phyloP scores from a whole-genome alignment of 768 basidiomycete species.

The Boletus subcaerulescens region DNA sequence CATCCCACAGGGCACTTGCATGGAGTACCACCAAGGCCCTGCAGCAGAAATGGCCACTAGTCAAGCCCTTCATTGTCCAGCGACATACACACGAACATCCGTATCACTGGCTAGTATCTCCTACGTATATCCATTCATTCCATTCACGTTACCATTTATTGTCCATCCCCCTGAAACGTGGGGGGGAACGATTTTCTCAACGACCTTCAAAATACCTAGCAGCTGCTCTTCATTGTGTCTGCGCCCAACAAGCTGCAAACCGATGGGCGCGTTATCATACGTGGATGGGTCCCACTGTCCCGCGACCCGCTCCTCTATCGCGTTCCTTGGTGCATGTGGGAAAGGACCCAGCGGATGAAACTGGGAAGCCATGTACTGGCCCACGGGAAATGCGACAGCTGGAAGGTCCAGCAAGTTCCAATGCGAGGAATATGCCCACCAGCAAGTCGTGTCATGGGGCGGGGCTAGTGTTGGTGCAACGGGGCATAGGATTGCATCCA shows the following conservation, averaged over 20 bases:
- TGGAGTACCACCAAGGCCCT: not conserved
- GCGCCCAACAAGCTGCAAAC: constrained; percentile 49
- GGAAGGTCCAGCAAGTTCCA: constrained; percentile 54
- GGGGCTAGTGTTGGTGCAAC: constrained; percentile 46
- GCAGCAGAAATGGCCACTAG: constrained; percentile 12
- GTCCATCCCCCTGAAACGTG: constrained; percentile 8
- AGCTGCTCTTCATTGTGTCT: constrained; percentile 50
- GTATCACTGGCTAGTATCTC: not conserved
- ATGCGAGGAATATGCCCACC: constrained; percentile 50
- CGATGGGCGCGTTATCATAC: constrained; percentile 43
- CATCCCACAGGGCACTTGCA: constrained; percentile 10
- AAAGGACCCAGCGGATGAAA: constrained; percentile 4
- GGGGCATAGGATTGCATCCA: constrained; percentile 49
- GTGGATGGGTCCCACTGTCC: constrained; percentile 41
- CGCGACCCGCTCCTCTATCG: constrained; percentile 34
- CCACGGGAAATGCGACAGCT: constrained; percentile 46
- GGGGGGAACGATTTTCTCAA: constrained; percentile 32
- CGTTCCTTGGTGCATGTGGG: constrained; percentile 32
- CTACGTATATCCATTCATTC: constrained; percentile 8
- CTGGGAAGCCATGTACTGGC: constrained; percentile 31
- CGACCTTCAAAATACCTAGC: constrained; percentile 40
- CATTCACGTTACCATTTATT: constrained; percentile 1
- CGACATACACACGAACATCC: not conserved
- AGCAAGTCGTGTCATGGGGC: constrained; percentile 46
- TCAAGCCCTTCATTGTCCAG: constrained; percentile 5